A percentile compares a stretch with the other conserved stretches of the same genome.
Evolutionary conservation across 352 stramenopile species (phyloP).

Genomic region (Thalassiosira mediterranea): DNA sequence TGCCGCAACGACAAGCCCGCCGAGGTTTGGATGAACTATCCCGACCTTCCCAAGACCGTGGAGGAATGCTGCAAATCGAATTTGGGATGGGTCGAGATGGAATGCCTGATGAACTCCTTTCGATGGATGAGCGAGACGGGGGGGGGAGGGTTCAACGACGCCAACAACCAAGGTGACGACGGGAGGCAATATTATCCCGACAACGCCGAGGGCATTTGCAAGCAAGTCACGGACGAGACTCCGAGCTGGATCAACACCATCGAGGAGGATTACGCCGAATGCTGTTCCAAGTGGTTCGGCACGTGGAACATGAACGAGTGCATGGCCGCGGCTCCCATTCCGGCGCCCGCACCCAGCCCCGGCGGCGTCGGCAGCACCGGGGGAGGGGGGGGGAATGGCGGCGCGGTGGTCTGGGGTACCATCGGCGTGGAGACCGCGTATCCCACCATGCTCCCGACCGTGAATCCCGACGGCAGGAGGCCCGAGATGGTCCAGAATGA

Average conservation of each 20-base stretch:
- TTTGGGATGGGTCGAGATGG: neutral
- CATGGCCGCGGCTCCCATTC: slow-evolving; percentile 1
- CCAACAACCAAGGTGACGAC: neutral
- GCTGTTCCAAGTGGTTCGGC: slow-evolving; percentile 3
- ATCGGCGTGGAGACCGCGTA: no score
- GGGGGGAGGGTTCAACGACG: neutral
- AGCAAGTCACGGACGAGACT: neutral
- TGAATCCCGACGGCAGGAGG: neutral
- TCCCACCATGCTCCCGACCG: no score
- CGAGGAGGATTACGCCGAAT: neutral
- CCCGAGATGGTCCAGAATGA: neutral
- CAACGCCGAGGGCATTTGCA: neutral
- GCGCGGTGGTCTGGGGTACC: neutral
- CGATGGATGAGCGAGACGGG: neutral
- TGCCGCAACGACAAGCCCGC: slow-evolving; percentile 8
- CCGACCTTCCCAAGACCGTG: neutral
- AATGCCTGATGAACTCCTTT: neutral
- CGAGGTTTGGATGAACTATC: neutral
- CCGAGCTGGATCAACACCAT: slow-evolving; percentile 9
- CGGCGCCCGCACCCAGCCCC: neutral
- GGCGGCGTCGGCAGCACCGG: neutral
- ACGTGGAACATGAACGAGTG: slow-evolving; percentile 7
- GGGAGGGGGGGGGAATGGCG: neutral
- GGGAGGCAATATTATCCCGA: slow-evolving; percentile 18
- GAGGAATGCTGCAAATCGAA: slow-evolving; percentile 3